Base-by-base conservation (phyloP, 1,284 basidiomycete species). In the Cryptococcus maquisensis region DNA sequence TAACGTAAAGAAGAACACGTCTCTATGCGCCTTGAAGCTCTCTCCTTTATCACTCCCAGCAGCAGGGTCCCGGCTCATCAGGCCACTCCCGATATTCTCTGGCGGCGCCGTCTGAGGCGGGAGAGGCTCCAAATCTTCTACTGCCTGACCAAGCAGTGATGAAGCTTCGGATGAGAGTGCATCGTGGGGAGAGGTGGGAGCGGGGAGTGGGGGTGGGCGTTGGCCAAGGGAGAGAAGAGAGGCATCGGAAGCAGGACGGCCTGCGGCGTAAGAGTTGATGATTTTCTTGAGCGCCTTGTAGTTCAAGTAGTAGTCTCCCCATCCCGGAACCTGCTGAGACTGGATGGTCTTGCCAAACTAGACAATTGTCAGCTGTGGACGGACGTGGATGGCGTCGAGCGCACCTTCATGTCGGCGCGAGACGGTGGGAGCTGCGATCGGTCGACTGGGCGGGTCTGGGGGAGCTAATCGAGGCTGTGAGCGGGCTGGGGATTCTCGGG, bases 281-380 rank as follows among this genome's bases (percentile, higher is more conserved):
- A 98, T 98, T 83, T 79, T 74, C 51, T 74, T 74, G 46, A 74
- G 64, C 26, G 71, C 71, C 69, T 98, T 99, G 83, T 99, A 99
- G 79, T 98, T 96, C 64, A 98, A 84, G 77, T 98, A 98, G 79
- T 91, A 93, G 28, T 83, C 77, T 21, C 90, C 90, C 96, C 96
- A 99, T 79, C 94, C 94, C 51, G 96, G 93, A 54, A 98, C 86
- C 79, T 97, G 93, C 76, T 95, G 89, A 36, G 89, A 86, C 77
- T 95, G 92, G 64, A 99, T 93, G 66, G 93, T 89, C 80, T 99
- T 99, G 67, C 96, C 96, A 76, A 99, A 99, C 94, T 98, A 64
- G 37, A n/a, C n/a, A 3, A 28, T 13, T n/a, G 26, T 52, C 2
- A 52, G 44, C 10, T n/a, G n/a, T n/a, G n/a, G 21, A 4, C 18